These are phyloP conservation scores for Amauroascus verrucosus DNA, from an alignment of 2,329 filamentous ascomycete species.

Conservation along the genomic window DNA sequence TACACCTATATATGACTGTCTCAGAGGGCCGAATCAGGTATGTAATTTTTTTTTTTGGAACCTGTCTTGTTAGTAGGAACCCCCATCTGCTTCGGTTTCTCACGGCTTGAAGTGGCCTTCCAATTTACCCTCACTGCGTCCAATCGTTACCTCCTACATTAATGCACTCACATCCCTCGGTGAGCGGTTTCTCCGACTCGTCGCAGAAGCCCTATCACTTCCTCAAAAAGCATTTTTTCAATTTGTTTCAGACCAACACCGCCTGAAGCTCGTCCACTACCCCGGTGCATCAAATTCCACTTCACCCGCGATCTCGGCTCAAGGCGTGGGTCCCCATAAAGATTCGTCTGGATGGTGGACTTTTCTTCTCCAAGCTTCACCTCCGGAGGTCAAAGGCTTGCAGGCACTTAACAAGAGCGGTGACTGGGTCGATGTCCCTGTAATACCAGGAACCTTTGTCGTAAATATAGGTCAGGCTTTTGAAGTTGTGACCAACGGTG, in stretches of 20 bases:
- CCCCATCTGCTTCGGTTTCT: too few species aligned
- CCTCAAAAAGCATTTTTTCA: slow-evolving; percentile 41
- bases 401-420: slow-evolving; percentile 36
- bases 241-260: slow-evolving; percentile 49
- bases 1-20: slow-evolving; percentile 34
- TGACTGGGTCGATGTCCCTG: slow-evolving; percentile 34
- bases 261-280: slow-evolving; percentile 50
- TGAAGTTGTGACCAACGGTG: slow-evolving; percentile 36
- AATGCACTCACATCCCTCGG: slow-evolving; percentile 42
- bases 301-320: slow-evolving; percentile 19
- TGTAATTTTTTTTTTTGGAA: neutral
- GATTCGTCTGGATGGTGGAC: slow-evolving; percentile 56
- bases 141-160: slow-evolving; percentile 42
- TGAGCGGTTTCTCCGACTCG: slow-evolving; percentile 46
- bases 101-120: slow-evolving; percentile 34
- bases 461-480: slow-evolving; percentile 38
- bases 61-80: neutral
- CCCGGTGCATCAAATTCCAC: slow-evolving; percentile 25
- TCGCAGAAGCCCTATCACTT: slow-evolving; percentile 46
- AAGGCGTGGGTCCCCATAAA: slow-evolving; percentile 54
- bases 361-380: slow-evolving; percentile 51
- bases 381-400: slow-evolving; percentile 38
- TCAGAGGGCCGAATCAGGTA: slow-evolving; percentile 43
- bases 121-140: slow-evolving; percentile 27
- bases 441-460: slow-evolving; percentile 33